Evolutionary conservation across 1,284 basidiomycete genomes (phyloP), one percentile per base, ranked within the genome.

Genomic region (Pseudozyma sp.): DNA sequence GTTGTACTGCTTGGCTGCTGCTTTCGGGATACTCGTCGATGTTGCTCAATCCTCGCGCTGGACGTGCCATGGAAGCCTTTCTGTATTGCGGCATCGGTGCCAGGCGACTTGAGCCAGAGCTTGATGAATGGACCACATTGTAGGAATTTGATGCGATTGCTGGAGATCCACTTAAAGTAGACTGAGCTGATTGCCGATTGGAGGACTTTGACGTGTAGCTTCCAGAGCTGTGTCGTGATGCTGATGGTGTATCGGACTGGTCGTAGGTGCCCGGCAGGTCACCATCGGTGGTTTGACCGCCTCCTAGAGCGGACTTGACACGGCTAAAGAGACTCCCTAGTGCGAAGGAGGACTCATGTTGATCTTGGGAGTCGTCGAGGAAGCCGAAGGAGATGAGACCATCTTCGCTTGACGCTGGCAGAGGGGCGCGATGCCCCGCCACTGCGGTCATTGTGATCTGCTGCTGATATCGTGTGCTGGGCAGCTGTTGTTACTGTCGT

Each of bases 381-480:
- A 84, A 79, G 25, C 77, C 77, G 36, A 84, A 83, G 14, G 82
- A 78, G 38, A 70, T 76, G 47, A 76, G 42, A 14, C 69, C 64
- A 8, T 62, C 56, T 25, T 55, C 59, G 13, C 40, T 40, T 18
- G 52, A 34, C 7, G 50, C 12, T 11, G 52, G 34, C 12, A 19
- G 10, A 9, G 59, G 31, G 9, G 61, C 6, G 36, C 50, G 44
- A 48, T 58, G 47, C 8, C 55, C 50, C 35, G 19, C 62, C 14
- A 34, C 31, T 2, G 54, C 48, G 8, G 62, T 53, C 60, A 62
- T 62, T 9, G 34, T 38, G 31, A 6, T 21, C 13, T 34, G 12
- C 0, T 13, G 14, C 21, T 40, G 1, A 10, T 19, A 31, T 31
- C 25, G 25, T 31, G 3, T 31, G 25, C 3, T 31, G 25, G 3